phyloP scores from a whole-genome alignment of 176 grass and related monocot genomes.

The Cenchrus fungigraminus region DNA sequence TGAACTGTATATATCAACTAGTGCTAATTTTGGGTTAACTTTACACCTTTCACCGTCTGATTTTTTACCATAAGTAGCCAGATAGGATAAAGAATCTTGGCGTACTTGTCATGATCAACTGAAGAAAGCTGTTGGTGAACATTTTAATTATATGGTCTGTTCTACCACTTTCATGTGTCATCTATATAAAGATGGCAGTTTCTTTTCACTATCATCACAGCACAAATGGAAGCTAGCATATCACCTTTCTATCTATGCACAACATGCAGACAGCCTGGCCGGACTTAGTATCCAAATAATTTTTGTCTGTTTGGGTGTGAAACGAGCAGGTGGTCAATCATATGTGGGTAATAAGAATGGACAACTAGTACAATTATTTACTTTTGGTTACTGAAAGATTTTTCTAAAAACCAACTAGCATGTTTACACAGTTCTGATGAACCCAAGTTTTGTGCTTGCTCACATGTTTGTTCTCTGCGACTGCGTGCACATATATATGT shows the following conservation, averaged over 20 bases:
- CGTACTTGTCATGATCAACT: background rate
- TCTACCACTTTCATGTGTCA: slow-evolving; percentile 28
- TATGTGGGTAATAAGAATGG: slow-evolving; percentile 32
- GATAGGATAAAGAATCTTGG: slow-evolving; percentile 18
- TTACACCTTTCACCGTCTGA: background rate
- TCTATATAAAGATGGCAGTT: slow-evolving; percentile 36
- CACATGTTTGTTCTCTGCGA: slow-evolving; percentile 19
- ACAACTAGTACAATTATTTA: slow-evolving; percentile 27
- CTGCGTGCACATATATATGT: slow-evolving; percentile 12
- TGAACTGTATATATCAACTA: background rate
- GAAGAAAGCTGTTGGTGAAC: slow-evolving; percentile 25
- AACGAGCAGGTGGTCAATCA: background rate
- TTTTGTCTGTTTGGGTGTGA: background rate
- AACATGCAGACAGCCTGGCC: background rate
- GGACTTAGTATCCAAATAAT: background rate
- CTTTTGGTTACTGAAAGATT: slow-evolving; percentile 22
- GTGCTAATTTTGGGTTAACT: background rate
- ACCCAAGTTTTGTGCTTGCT: slow-evolving; percentile 20
- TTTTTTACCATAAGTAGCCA: slow-evolving; percentile 5
- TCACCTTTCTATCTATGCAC: slow-evolving; percentile 28
- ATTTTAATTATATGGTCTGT: slow-evolving; percentile 11
- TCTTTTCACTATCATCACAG: slow-evolving; percentile 49
- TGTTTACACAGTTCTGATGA: slow-evolving; percentile 56
- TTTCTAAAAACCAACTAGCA: slow-evolving; percentile 57
- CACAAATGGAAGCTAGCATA: slow-evolving; percentile 40